Conservation (phyloP, 257 asterid species). For the Coffea canephora region DNA sequence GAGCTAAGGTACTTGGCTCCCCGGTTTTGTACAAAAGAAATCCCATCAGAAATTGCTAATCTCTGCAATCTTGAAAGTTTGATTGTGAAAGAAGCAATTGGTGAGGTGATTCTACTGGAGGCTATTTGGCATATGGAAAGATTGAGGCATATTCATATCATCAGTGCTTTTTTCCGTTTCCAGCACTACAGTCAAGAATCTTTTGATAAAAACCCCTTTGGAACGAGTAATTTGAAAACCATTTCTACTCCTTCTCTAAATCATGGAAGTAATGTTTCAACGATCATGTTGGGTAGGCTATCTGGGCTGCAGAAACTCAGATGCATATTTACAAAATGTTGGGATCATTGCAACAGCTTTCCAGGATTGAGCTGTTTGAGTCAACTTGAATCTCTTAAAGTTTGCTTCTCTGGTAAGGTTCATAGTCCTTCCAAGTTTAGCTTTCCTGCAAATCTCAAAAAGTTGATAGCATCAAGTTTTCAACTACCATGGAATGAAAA, state of each 20-base stretch:
- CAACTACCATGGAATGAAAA: background rate
- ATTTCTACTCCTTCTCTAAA: background rate
- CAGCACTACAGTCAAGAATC: background rate
- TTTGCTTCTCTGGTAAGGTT: background rate
- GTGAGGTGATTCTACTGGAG: background rate
- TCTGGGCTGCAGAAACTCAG: background rate
- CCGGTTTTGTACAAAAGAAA: background rate
- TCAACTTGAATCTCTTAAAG: slow-evolving; percentile 6
- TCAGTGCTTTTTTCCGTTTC: background rate
- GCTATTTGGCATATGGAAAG: background rate
- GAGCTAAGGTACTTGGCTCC: slow-evolving; percentile 4
- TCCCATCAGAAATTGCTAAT: background rate
- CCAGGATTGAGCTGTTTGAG: background rate
- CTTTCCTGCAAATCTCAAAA: slow-evolving; percentile 19
- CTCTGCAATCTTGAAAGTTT: slow-evolving; percentile 1
- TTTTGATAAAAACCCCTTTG: background rate
- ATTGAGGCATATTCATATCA: background rate
- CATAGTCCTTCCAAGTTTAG: background rate
- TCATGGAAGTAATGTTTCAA: too few species aligned
- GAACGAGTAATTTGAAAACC: background rate
- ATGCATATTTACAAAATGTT: background rate
- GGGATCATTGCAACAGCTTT: background rate
- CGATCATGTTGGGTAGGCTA: too few species aligned
- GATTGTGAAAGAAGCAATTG: background rate
- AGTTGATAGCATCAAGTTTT: slow-evolving; percentile 1